Conservation (phyloP, 805 yeast species). For the Pichia scutulata region DNA sequence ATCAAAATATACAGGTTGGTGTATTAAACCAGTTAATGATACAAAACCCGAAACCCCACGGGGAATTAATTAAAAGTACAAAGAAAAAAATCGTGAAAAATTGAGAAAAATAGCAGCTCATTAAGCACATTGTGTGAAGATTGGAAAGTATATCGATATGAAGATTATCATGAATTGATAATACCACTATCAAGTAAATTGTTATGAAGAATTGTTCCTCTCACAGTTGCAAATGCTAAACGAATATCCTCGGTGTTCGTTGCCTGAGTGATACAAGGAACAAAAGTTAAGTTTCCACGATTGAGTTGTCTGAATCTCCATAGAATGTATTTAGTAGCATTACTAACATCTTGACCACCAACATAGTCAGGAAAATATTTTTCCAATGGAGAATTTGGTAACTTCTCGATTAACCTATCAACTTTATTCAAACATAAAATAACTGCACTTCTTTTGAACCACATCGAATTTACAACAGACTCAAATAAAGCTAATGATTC, state of each 20-base stretch:
- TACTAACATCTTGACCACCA: constrained; percentile 83
- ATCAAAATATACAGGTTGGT: no score
- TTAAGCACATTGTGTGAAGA: neutral
- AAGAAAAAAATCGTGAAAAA: no score
- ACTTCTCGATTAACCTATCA: constrained; percentile 81
- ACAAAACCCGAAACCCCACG: neutral
- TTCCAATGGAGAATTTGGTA: constrained; percentile 74
- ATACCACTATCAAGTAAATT: constrained; percentile 50
- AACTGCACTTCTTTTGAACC: constrained; percentile 85
- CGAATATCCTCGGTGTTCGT: constrained; percentile 87
- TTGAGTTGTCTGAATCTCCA: constrained; percentile 87
- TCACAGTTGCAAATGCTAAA: constrained; percentile 60
- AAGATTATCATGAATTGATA: constrained; percentile 16
- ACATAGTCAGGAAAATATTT: constrained; percentile 82
- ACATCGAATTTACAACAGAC: constrained; percentile 83
- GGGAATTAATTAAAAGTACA: no score
- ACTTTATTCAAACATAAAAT: constrained; percentile 84
- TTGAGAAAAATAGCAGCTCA: neutral
- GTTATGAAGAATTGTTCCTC: constrained; percentile 49
- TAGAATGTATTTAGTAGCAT: constrained; percentile 84
- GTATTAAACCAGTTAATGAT: neutral
- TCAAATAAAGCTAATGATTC: constrained; percentile 82
- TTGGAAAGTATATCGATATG: neutral
- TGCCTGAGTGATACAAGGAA: constrained; percentile 91
- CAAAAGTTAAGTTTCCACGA: constrained; percentile 70